Base-by-base conservation (phyloP, 164 flowering plant species). In the Umbilicus rupestris region DNA sequence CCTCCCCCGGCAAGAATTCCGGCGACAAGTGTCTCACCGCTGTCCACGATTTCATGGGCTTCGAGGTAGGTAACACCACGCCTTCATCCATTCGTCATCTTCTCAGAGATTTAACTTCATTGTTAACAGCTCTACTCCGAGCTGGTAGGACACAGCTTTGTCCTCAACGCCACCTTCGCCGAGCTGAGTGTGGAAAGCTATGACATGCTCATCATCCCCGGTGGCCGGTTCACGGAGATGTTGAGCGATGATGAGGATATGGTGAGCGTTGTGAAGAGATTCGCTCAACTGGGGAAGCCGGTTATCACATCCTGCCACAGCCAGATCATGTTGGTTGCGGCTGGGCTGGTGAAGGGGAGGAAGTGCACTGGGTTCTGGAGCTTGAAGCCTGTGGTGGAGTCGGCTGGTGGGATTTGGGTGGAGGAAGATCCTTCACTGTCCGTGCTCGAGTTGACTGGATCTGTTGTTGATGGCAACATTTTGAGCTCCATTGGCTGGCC, bases 401-500 rank as follows among this genome's bases (percentile, higher is more conserved):
- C 24, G 8, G 68, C 68, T 19, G 68, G 69, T 3, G 62, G 68
- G 41, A 29, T 49, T 45, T 66, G 68, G 68, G 52, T 52, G 62
- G 68, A 66, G 24, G 68, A 66, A 12, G 68, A 66, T 17, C 29
- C 30, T 30, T n/a, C 66, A 16, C 39, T 31, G 2, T 33, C 58
- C 8, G 55, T 66, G 20, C 68, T 46, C 19, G 68, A 66, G 12
- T 31, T 66, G 5, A 30, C 68, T 19, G 68, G 68, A 19, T 66
- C 62, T 66, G 59, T 66, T 24, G 39, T 66, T n/a, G 68, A 66
- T 49, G 68, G 68, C 1, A 66, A 66, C 39, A 50, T 66, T 45
- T 49, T 66, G 68, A 66, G 68, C n/a, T 35, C 68, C 41, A 66
- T 66, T 66, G 68, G 68, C 0, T 66, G 68, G 68, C 68, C 68